Evolutionary conservation across 805 yeast genomes (phyloP), one percentile per base, ranked within the genome.

Genomic region (Kluyveromyces dobzhanskii): DNA sequence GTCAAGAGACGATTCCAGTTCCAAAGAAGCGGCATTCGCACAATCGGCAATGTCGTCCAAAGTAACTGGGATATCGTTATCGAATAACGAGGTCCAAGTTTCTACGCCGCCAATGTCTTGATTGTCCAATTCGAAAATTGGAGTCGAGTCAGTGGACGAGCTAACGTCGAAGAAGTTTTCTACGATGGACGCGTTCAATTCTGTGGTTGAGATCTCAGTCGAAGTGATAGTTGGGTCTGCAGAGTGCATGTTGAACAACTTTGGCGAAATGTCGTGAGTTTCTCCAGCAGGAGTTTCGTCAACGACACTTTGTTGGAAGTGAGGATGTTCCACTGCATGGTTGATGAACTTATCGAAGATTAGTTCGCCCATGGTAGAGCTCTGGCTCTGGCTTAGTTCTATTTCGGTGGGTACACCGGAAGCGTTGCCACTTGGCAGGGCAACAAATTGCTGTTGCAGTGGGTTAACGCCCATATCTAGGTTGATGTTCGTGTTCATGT

Each of bases 41-140:
- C 50, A 51, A 2, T 52, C 37, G 26, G 57, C 53, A 14, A 54
- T 64, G 37, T 62, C 68, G 5, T 62, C 58, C 39, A 60, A 54
- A 17, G 62, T 60, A 32, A 65, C 59, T 25, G 67, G 66, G 37
- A 63, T 54, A 37, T 59, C 66, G 29, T 67, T 62, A 37, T 67
- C 70, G 54, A 81, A 79, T 42, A 81, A 65, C 11, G 86, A 73
- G 32, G 71, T 75, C 85, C 86, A 79, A 48, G 71, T 71, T 27
- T 72, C 69, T 68, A 41, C 66, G 70, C 39, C 42, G 69, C 39
- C 42, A 26, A 23, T 29, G 16, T 35, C 34, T 13, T 40, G 45
- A 25, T 42, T 40, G 16, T 57, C 66, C 31, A 46, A 46, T 14
- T 63, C 69, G 56, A 81, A 79, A 57, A 81, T 67, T 34, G 87